These are phyloP conservation scores for Akanthomyces lecanii DNA, from an alignment of 2,329 filamentous ascomycete genomes.

Conservation along the genomic window DNA sequence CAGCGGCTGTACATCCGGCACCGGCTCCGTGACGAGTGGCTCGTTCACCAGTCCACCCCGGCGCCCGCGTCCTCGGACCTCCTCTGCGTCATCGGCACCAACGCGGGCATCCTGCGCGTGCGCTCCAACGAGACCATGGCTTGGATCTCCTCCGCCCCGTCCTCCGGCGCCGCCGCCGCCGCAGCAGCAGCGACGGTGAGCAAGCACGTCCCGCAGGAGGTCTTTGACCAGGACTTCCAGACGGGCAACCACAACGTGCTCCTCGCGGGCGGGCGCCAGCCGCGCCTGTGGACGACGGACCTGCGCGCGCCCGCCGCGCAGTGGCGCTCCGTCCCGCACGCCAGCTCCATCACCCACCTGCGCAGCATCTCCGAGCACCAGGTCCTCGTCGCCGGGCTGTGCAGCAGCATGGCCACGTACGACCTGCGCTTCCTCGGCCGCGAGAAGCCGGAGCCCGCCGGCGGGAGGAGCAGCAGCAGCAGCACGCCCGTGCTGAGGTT, in stretches of 20 bases:
- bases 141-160: conserved; percentile 31
- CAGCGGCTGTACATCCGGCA: conserved; percentile 29
- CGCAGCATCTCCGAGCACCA: conserved; percentile 45
- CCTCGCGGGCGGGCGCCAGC: conserved; percentile 48
- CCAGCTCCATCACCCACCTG: conserved; percentile 46
- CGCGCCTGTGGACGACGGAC: conserved; percentile 44
- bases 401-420: conserved; percentile 49
- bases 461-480: conserved; percentile 15
- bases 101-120: conserved; percentile 41
- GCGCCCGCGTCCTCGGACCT: conserved; percentile 38
- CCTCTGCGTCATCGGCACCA: conserved; percentile 46
- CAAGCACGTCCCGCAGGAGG: conserved; percentile 29
- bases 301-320: conserved; percentile 34
- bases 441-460: neutral
- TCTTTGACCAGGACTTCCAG: conserved; percentile 49
- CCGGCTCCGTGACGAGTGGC: conserved; percentile 26
- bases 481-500: conserved; percentile 44
- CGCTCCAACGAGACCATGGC: conserved; percentile 28
- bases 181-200: neutral
- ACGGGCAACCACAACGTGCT: conserved; percentile 40
- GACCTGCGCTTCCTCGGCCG: conserved; percentile 45
- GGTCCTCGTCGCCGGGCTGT: conserved; percentile 50
- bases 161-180: neutral
- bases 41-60: conserved; percentile 39
- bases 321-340: conserved; percentile 33